phyloP scores from a whole-genome alignment of 1,139 yeast species.

The Pichia sp. region DNA sequence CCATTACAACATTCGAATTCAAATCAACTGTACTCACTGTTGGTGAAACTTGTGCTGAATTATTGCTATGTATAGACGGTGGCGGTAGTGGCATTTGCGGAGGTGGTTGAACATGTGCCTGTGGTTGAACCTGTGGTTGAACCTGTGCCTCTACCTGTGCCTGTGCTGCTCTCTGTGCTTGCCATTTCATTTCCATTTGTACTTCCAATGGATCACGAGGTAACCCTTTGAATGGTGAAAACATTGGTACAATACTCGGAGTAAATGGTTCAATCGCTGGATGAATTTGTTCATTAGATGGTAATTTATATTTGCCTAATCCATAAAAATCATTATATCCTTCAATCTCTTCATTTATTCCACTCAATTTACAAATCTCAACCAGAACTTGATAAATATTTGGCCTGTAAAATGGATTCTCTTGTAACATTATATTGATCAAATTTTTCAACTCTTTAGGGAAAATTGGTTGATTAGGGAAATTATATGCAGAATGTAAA shows the following conservation, averaged over 20 bases:
- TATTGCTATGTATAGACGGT: background rate
- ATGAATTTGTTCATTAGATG: conserved; percentile 22
- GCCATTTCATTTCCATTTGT: conserved; percentile 9
- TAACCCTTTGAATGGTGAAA: conserved; percentile 23
- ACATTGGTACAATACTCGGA: conserved; percentile 26
- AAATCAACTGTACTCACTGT: no score
- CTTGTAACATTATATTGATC: conserved; percentile 55
- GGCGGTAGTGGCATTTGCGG: conserved; percentile 9
- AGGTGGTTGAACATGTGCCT: conserved; percentile 11
- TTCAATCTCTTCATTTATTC: conserved; percentile 25
- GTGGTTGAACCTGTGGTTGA: conserved; percentile 1
- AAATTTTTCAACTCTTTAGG: conserved; percentile 49
- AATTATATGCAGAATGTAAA: conserved; percentile 51
- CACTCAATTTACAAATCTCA: conserved; percentile 43
- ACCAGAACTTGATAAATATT: conserved; percentile 71
- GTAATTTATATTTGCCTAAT: conserved; percentile 25
- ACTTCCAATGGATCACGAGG: conserved; percentile 21
- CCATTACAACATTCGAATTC: no score
- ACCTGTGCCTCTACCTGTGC: conserved; percentile 8
- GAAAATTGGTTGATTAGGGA: conserved; percentile 43
- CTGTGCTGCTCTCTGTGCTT: conserved; percentile 12
- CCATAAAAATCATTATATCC: conserved; percentile 27
- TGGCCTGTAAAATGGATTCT: conserved; percentile 75
- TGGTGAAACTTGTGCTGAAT: no score
- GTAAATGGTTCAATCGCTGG: conserved; percentile 26